Base-by-base conservation (phyloP, 257 asterid genomes). In the Solanum chiquidenum region DNA sequence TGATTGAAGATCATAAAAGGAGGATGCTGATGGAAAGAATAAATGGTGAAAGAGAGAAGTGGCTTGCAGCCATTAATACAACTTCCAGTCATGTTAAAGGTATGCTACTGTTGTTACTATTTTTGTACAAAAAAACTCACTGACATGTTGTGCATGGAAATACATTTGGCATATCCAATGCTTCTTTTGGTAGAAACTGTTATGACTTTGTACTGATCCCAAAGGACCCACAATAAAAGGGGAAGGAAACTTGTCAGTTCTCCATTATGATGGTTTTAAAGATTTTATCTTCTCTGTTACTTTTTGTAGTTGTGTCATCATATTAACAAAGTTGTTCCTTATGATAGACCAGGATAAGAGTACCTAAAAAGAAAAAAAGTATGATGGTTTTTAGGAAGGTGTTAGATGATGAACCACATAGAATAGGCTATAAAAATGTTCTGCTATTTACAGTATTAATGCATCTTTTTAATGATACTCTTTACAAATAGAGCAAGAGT, bases 61-160 rank as follows among this genome's bases (percentile, higher is more conserved):
- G 99, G 99, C 99, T 97, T 86, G 98, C 99, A 87, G 98, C 98
- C 88, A 96, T 97, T 88, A 97, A 96, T 87, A 92, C 99, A 83
- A 91, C 98, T 66, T 97, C 96, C 90, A 90, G 98, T 90, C 99
- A 97, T 87, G 94, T 97, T 90, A 98, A 94, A 95, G 99, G 99
- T 97, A 89, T 69, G 27, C n/a, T 80, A 80, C 29, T 46, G 69
- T 29, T 49, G 23, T 5, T 52, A 9, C 20, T 46, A 38, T n/a
- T 11, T 76, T 29, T 46, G 18, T 31, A 14, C 68, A 46, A 44
- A 49, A 80, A 80, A 80, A 27, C 29, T 80, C 85, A 80, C 85
- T 29, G 85, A 49, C 42, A 46, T 44, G n/a, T 46, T 31, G 29
- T 55, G 66, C 89, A 60, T 58, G 86, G 31, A 49, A 80, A 46